Conservation (phyloP, 495 filamentous ascomycete species). For the Symbiotaphrina buchneri region DNA sequence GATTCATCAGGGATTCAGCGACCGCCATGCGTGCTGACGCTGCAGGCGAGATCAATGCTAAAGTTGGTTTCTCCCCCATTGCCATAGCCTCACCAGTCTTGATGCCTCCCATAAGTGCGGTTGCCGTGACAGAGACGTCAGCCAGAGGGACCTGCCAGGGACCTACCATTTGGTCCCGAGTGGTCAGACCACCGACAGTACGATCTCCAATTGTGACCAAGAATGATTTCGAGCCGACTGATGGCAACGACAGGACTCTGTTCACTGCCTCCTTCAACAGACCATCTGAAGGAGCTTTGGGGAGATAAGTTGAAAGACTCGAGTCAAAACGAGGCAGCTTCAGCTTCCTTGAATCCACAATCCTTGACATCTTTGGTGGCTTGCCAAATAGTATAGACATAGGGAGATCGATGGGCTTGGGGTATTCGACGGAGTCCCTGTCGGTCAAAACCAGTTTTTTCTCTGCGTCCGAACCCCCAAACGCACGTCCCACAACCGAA, state of each 20-base stretch:
- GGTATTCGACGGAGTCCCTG: slow-evolving; percentile 51
- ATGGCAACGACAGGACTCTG: slow-evolving; percentile 61
- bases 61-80: slow-evolving; percentile 81
- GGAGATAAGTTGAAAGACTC: slow-evolving; percentile 34
- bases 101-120: slow-evolving; percentile 46
- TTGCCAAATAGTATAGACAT: slow-evolving; percentile 87
- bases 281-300: slow-evolving; percentile 36
- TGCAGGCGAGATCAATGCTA: slow-evolving; percentile 76
- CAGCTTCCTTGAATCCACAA: slow-evolving; percentile 51
- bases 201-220: slow-evolving; percentile 92
- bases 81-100: slow-evolving; percentile 88
- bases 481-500: slow-evolving; percentile 71
- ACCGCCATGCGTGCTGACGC: slow-evolving; percentile 96
- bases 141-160: slow-evolving; percentile 92
- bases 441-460: slow-evolving; percentile 63
- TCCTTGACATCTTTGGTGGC: slow-evolving; percentile 59
- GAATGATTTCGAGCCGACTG: slow-evolving; percentile 90
- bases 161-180: slow-evolving; percentile 88
- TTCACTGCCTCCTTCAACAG: slow-evolving; percentile 53
- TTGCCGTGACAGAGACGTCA: slow-evolving; percentile 78
- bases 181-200: slow-evolving; percentile 71
- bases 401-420: slow-evolving; percentile 71
- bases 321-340: slow-evolving; percentile 51
- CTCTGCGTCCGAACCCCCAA: slow-evolving; percentile 34
- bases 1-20: slow-evolving; percentile 79